Conservation (phyloP, 257 asterid species). For the Solanum dulcamara region DNA sequence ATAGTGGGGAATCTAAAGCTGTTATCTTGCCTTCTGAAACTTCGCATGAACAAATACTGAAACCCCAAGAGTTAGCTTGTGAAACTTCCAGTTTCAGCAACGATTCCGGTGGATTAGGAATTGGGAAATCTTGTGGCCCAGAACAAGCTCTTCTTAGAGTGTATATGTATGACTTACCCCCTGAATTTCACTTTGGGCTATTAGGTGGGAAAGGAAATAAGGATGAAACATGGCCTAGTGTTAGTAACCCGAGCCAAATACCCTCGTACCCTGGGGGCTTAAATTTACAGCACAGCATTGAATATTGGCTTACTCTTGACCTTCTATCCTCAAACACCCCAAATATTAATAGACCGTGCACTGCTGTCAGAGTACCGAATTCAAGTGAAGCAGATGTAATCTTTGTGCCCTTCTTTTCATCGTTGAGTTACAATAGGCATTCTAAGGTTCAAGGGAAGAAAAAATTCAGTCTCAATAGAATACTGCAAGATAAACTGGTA, state of each 20-base stretch:
- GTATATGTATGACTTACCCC: slow-evolving; percentile 68
- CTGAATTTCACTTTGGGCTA: slow-evolving; percentile 69
- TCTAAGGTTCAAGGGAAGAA: slow-evolving; percentile 32
- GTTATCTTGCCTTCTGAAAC: slow-evolving; percentile 3
- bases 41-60: neutral
- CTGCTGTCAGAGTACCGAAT: slow-evolving; percentile 39
- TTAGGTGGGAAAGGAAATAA: slow-evolving; percentile 40
- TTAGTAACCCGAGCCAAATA: slow-evolving; percentile 11
- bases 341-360: slow-evolving; percentile 42
- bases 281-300: slow-evolving; percentile 62
- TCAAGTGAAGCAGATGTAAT: slow-evolving; percentile 49
- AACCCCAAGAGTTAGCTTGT: neutral
- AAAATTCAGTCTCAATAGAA: slow-evolving; percentile 21
- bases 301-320: slow-evolving; percentile 78
- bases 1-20: neutral
- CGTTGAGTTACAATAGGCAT: slow-evolving; percentile 62
- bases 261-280: slow-evolving; percentile 81
- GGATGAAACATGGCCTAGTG: slow-evolving; percentile 53
- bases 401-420: slow-evolving; percentile 70
- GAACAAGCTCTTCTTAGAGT: slow-evolving; percentile 42
- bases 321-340: slow-evolving; percentile 47
- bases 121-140: slow-evolving; percentile 22
- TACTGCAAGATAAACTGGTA: slow-evolving; percentile 53
- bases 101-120: slow-evolving; percentile 3
- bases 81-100: neutral